phyloP scores from a whole-genome alignment of 2,329 filamentous ascomycete genomes.

The Passalora sequoiae region DNA sequence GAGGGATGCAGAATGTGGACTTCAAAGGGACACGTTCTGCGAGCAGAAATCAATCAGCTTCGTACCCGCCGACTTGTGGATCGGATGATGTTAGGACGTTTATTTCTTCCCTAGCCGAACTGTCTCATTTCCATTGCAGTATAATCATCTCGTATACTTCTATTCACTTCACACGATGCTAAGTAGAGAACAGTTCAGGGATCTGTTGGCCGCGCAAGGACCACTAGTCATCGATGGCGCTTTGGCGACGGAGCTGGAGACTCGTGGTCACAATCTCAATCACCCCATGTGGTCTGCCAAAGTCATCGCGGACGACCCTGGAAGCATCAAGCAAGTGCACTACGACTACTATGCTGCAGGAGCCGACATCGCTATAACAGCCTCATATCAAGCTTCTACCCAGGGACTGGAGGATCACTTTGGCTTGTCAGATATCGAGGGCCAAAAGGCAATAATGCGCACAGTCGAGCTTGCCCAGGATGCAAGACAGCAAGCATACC shows the following conservation, averaged over 20 bases:
- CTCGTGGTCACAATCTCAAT: slow-evolving; percentile 40
- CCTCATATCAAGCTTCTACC: slow-evolving; percentile 45
- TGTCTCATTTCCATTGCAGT: background rate
- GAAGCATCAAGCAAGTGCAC: slow-evolving; percentile 41
- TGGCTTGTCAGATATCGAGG: slow-evolving; percentile 30
- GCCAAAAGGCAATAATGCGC: slow-evolving; percentile 35
- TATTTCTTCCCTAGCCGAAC: too few species aligned
- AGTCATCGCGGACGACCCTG: slow-evolving; percentile 37
- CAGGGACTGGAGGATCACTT: slow-evolving; percentile 39
- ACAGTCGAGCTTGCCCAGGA: slow-evolving; percentile 40
- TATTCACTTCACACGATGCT: too few species aligned
- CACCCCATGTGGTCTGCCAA: slow-evolving; percentile 44
- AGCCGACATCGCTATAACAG: slow-evolving; percentile 45
- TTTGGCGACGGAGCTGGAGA: slow-evolving; percentile 45
- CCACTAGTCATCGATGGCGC: slow-evolving; percentile 44
- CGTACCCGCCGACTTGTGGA: too few species aligned
- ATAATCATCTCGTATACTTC: background rate
- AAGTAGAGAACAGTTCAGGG: slow-evolving; percentile 20
- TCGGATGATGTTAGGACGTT: too few species aligned
- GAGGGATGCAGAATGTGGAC: too few species aligned
- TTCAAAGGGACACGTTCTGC: too few species aligned
- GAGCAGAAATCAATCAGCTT: too few species aligned
- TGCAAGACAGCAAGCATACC: slow-evolving; percentile 35
- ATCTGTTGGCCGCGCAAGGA: slow-evolving; percentile 21
- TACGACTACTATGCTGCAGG: slow-evolving; percentile 42